Evolutionary conservation across 2,329 filamentous ascomycete genomes (phyloP).

Genomic region (Phyllosticta capitalensis): DNA sequence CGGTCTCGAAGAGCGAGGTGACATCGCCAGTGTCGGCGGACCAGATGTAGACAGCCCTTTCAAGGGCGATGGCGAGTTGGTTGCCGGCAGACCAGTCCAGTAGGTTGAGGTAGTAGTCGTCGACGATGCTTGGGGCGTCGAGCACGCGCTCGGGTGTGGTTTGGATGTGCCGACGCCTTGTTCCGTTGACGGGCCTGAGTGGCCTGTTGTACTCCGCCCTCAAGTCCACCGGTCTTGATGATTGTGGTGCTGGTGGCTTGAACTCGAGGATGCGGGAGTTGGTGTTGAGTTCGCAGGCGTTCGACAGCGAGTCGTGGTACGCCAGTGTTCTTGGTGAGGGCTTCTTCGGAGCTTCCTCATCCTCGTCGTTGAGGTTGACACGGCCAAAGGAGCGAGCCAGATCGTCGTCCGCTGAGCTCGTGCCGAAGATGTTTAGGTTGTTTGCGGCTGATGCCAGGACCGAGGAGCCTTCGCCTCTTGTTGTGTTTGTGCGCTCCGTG

Average conservation of each 20-base stretch:
- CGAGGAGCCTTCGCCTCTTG: slow-evolving; percentile 64
- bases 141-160: slow-evolving; percentile 93
- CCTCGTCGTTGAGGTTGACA: slow-evolving; percentile 56
- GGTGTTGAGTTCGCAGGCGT: slow-evolving; percentile 83
- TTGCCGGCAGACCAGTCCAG: slow-evolving; percentile 97
- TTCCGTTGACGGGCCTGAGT: slow-evolving; percentile 70
- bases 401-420: slow-evolving; percentile 56
- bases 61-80: slow-evolving; percentile 94
- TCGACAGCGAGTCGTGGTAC: slow-evolving; percentile 84
- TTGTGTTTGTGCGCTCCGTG: slow-evolving; percentile 56
- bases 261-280: slow-evolving; percentile 95
- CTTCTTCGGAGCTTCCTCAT: slow-evolving; percentile 55
- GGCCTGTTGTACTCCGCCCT: slow-evolving; percentile 97
- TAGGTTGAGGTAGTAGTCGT: slow-evolving; percentile 98
- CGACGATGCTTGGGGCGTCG: slow-evolving; percentile 88
- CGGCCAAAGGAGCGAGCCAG: slow-evolving; percentile 5
- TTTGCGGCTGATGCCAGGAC: slow-evolving; percentile 66
- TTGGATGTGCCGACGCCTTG: slow-evolving; percentile 83
- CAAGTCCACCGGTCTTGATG: slow-evolving; percentile 94
- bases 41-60: slow-evolving; percentile 97
- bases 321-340: slow-evolving; percentile 80
- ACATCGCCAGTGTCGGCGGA: slow-evolving; percentile 90
- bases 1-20: slow-evolving; percentile 77
- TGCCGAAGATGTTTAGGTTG: slow-evolving; percentile 53
- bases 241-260: slow-evolving; percentile 97